Evolutionary conservation across 2,329 filamentous ascomycete genomes (phyloP).

Genomic region (Neonectria faginata): DNA sequence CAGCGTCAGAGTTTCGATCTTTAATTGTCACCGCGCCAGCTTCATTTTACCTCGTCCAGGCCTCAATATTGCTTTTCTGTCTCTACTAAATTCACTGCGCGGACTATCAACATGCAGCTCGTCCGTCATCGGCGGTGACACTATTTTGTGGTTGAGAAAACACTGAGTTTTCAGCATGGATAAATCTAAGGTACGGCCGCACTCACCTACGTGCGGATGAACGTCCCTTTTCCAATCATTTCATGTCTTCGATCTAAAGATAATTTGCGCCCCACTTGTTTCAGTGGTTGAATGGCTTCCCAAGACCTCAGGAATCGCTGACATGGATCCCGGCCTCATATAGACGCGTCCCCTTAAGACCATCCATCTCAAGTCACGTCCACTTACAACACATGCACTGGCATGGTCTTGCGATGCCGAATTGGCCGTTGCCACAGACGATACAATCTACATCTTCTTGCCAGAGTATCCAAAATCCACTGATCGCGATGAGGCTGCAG

Average conservation of each 20-base stretch:
- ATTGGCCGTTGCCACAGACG: conserved; percentile 67
- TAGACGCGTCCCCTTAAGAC: conserved; percentile 62
- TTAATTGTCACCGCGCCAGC: conserved; percentile 1
- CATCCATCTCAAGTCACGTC: conserved; percentile 57
- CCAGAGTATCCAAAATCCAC: conserved; percentile 55
- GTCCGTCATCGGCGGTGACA: background rate
- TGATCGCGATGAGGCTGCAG: conserved; percentile 43
- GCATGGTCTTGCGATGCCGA: conserved; percentile 70
- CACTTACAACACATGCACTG: conserved; percentile 57
- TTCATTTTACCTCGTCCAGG: background rate
- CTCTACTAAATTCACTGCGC: background rate
- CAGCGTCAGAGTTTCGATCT: background rate
- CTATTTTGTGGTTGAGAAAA: conserved; percentile 12
- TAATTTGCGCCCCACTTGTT: background rate
- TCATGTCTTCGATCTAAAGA: no score
- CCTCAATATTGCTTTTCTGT: background rate
- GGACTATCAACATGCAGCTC: background rate
- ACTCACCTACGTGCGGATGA: conserved; percentile 4
- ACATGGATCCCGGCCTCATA: conserved; percentile 35
- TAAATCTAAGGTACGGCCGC: conserved; percentile 42
- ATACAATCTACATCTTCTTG: conserved; percentile 64
- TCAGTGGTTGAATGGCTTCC: background rate
- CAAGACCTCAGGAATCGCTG: background rate
- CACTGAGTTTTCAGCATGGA: conserved; percentile 36
- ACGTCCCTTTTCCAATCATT: background rate